Percentiles rank a stretch among this genome's conserved stretches.
These are phyloP conservation scores for Pseudogymnoascus sp. DNA, from an alignment of 2,329 filamentous ascomycete genomes.

Conservation along the genomic window DNA sequence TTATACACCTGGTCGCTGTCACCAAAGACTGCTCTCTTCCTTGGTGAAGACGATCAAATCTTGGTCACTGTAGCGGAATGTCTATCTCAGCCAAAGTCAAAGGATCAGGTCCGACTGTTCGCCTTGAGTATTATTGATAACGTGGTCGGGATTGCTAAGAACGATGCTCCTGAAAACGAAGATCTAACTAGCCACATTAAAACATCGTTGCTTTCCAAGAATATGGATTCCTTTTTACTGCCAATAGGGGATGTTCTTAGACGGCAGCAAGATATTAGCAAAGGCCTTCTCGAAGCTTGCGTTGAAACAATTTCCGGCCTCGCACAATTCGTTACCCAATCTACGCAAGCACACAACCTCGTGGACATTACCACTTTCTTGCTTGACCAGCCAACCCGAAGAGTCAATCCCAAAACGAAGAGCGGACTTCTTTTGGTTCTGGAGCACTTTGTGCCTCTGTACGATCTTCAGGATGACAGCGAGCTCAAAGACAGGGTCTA, in stretches of 20 bases:
- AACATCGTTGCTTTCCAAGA: slow-evolving; percentile 46
- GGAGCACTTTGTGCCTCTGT: slow-evolving; percentile 67
- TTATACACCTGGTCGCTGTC: slow-evolving; percentile 73
- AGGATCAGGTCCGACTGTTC: slow-evolving; percentile 79
- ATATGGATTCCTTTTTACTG: slow-evolving; percentile 51
- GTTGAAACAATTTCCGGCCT: slow-evolving; percentile 72
- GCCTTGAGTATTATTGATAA: slow-evolving; percentile 67
- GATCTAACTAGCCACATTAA: slow-evolving; percentile 39
- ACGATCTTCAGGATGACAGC: slow-evolving; percentile 45
- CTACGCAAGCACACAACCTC: slow-evolving; percentile 64
- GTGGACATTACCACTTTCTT: slow-evolving; percentile 73
- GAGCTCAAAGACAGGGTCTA: slow-evolving; percentile 59
- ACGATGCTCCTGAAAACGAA: slow-evolving; percentile 44
- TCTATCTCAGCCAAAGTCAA: slow-evolving; percentile 62
- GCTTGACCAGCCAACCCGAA: slow-evolving; percentile 72
- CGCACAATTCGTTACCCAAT: slow-evolving; percentile 58
- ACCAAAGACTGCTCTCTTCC: slow-evolving; percentile 56
- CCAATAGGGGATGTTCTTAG: slow-evolving; percentile 62
- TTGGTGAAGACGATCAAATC: slow-evolving; percentile 51
- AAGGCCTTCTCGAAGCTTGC: slow-evolving; percentile 67
- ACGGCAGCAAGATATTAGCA: slow-evolving; percentile 47
- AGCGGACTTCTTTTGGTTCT: slow-evolving; percentile 70
- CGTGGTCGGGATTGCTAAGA: slow-evolving; percentile 52
- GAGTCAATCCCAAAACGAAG: slow-evolving; percentile 77
- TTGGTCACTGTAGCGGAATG: slow-evolving; percentile 64